phyloP scores from a whole-genome alignment of 148 eudicot genomes.

The Chenopodium quinoa region DNA sequence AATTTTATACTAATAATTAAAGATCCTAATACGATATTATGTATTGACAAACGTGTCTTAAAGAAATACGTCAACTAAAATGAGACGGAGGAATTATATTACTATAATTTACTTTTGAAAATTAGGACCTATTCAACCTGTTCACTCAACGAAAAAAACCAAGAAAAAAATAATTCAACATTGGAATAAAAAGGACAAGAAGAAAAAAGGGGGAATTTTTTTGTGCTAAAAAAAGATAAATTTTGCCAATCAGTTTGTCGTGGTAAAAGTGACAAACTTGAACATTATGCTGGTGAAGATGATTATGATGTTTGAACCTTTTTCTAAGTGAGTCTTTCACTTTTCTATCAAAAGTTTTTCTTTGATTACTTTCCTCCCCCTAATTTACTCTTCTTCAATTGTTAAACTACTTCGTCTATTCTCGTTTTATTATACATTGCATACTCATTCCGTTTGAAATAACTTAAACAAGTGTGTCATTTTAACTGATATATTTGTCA shows the following conservation, averaged over 20 bases:
- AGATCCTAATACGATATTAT: no score
- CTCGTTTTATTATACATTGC: no score
- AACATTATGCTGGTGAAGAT: conserved; percentile 12
- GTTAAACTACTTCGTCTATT: neutral
- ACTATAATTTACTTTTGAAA: neutral
- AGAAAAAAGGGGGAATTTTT: neutral
- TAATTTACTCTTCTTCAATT: neutral
- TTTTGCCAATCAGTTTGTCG: conserved; percentile 15
- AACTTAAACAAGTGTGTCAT: no score
- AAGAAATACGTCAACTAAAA: no score
- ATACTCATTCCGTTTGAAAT: no score
- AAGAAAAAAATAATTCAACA: neutral
- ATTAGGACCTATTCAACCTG: neutral
- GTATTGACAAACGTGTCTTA: no score
- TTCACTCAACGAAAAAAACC: neutral
- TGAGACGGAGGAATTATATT: no score
- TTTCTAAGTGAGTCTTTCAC: neutral
- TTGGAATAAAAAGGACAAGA: neutral
- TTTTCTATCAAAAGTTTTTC: neutral
- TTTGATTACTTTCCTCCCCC: neutral
- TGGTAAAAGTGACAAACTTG: conserved; percentile 23
- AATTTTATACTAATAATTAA: no score
- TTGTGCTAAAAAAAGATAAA: conserved; percentile 1
- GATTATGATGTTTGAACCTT: conserved; percentile 15
- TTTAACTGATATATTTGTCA: no score